Conservation (phyloP, 495 filamentous ascomycete species). For the Hyaloscypha variabilis region DNA sequence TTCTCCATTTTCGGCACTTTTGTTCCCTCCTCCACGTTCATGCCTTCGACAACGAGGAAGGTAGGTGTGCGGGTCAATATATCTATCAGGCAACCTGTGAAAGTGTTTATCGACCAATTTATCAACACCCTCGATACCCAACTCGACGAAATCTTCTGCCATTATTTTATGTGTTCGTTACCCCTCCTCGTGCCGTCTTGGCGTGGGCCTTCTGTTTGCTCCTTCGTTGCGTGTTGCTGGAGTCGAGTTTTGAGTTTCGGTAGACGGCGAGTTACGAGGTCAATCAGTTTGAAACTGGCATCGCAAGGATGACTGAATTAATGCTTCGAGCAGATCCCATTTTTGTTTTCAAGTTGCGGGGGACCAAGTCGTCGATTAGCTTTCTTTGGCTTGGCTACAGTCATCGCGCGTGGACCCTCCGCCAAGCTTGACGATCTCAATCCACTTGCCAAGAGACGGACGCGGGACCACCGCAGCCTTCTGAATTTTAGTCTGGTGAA, state of each 20-base stretch:
- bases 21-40: neutral
- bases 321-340: neutral
- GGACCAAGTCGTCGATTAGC: neutral
- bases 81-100: constrained; percentile 20
- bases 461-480: no score
- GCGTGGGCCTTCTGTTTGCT: neutral
- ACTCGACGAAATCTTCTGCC: constrained; percentile 22
- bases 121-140: constrained; percentile 24
- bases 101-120: constrained; percentile 29
- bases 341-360: neutral
- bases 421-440: neutral
- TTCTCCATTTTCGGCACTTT: neutral
- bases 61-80: constrained; percentile 16
- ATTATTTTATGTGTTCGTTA: neutral
- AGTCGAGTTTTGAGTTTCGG: neutral
- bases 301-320: neutral
- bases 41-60: neutral
- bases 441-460: no score
- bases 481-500: no score
- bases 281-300: neutral
- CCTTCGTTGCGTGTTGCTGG: neutral
- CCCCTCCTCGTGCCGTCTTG: neutral
- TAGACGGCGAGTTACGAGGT: neutral
- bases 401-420: neutral
- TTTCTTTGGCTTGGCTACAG: neutral